Evolutionary conservation across 805 yeast genomes (phyloP).

Genomic region (Yarrowia sp.): DNA sequence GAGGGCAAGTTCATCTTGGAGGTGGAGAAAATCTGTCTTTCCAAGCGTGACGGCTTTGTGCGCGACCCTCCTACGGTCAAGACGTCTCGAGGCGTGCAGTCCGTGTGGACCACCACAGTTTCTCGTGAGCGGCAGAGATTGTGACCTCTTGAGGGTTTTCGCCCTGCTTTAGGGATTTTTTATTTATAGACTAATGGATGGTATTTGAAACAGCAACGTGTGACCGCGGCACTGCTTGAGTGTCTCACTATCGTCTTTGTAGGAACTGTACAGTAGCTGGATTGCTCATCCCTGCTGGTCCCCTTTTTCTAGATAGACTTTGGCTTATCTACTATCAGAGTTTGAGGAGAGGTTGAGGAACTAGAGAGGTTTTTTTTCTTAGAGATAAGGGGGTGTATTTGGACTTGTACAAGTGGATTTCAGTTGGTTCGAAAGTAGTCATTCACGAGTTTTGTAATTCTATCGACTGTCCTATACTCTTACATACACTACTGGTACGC

Average conservation of each 20-base stretch:
- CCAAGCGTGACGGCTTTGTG: neutral
- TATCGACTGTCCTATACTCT: no score
- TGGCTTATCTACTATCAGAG: slow-evolving; percentile 16
- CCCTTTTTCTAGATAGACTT: neutral
- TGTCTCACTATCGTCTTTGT: neutral
- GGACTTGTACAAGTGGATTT: no score
- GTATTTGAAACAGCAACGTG: no score
- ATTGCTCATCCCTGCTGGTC: no score
- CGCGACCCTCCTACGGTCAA: slow-evolving; percentile 1
- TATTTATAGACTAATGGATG: slow-evolving; percentile 5
- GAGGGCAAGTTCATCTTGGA: slow-evolving; percentile 62
- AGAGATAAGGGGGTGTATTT: no score
- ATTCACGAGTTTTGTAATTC: no score
- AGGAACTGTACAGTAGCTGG: no score
- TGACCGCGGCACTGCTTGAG: no score
- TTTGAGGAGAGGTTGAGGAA: neutral
- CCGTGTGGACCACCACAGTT: neutral
- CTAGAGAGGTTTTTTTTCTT: no score
- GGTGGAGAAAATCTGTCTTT: slow-evolving; percentile 28
- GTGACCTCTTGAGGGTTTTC: neutral
- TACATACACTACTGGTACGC: no score
- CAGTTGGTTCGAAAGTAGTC: no score
- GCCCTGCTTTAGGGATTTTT: neutral
- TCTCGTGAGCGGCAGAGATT: neutral
- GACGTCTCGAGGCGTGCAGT: neutral